phyloP scores from a whole-genome alignment of 176 grass and related monocot genomes.

The Puccinellia tenuiflora region DNA sequence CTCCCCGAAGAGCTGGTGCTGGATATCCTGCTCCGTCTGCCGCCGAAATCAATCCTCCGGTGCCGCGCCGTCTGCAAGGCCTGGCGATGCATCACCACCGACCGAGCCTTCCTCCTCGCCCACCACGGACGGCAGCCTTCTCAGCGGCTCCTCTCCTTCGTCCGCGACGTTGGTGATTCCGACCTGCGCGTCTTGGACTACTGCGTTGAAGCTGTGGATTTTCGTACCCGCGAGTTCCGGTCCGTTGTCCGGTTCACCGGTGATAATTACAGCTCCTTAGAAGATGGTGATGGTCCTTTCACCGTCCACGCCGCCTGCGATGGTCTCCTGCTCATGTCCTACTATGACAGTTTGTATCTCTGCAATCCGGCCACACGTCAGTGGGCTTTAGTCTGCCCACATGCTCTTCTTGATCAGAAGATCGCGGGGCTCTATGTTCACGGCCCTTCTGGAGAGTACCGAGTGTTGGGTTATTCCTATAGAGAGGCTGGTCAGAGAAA shows the following conservation, averaged over 20 bases:
- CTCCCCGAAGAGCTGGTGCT: constrained; percentile 9
- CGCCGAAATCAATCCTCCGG: constrained; percentile 3
- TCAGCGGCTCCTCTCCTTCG: background rate
- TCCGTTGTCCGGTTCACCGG: constrained; percentile 15
- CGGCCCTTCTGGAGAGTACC: background rate
- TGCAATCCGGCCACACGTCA: constrained; percentile 34
- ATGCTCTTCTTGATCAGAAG: background rate
- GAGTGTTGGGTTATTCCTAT: constrained; percentile 6
- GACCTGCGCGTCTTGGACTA: background rate
- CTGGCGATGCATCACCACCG: background rate
- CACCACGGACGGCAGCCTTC: constrained; percentile 11
- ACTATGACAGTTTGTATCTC: background rate
- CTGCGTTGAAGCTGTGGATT: constrained; percentile 1
- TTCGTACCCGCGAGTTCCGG: background rate
- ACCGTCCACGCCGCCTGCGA: constrained; percentile 7
- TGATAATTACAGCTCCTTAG: background rate
- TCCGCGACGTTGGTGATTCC: background rate
- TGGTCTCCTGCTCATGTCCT: constrained; percentile 26
- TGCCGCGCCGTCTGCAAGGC: constrained; percentile 20
- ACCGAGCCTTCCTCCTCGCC: constrained; percentile 4
- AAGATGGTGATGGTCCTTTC: background rate
- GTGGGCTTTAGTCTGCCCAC: background rate
- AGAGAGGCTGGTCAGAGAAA: background rate
- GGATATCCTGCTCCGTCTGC: constrained; percentile 10
- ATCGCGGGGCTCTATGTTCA: background rate